phyloP scores from a whole-genome alignment of 2,329 filamentous ascomycete species.

The Colletotrichum tabaci region DNA sequence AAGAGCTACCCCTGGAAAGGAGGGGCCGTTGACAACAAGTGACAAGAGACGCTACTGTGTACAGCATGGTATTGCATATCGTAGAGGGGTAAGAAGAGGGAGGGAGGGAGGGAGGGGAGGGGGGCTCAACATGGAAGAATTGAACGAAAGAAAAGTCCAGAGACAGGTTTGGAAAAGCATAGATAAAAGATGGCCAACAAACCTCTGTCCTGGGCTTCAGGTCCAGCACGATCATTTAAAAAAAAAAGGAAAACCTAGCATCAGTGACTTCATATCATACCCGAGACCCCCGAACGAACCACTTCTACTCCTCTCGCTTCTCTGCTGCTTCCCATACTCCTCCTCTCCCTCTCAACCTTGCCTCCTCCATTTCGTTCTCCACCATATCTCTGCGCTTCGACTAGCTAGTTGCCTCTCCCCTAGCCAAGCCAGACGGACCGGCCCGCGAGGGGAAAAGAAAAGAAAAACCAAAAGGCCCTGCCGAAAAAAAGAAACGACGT shows the following conservation, averaged over 20 bases:
- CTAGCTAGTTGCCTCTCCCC: slow-evolving; percentile 23
- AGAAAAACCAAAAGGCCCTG: slow-evolving; percentile 3
- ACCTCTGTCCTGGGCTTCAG: slow-evolving; percentile 23
- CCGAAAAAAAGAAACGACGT: slow-evolving; percentile 26
- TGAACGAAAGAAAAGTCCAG: slow-evolving; percentile 3
- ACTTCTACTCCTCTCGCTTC: slow-evolving; percentile 39
- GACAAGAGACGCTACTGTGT: slow-evolving; percentile 33
- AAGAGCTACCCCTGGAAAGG: slow-evolving; percentile 30
- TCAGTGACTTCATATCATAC: slow-evolving; percentile 38
- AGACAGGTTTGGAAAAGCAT: slow-evolving; percentile 25
- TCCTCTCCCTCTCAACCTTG: slow-evolving; percentile 11
- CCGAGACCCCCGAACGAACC: slow-evolving; percentile 39
- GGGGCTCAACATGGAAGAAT: slow-evolving; percentile 6
- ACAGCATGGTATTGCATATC: slow-evolving; percentile 39
- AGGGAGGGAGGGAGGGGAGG: slow-evolving; percentile 16
- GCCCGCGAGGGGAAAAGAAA: slow-evolving; percentile 23
- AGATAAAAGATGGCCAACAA: slow-evolving; percentile 43
- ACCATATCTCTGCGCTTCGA: slow-evolving; percentile 25
- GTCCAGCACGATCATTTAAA: background rate
- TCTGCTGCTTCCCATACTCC: slow-evolving; percentile 22
- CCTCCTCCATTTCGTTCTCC: slow-evolving; percentile 36
- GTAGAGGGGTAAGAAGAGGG: slow-evolving; percentile 26
- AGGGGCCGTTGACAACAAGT: slow-evolving; percentile 34
- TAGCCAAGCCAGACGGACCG: slow-evolving; percentile 37
- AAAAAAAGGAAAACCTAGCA: slow-evolving; percentile 6